Percentiles rank a stretch among this genome's conserved stretches.
These are phyloP conservation scores for Venustampulla echinocandica DNA, from an alignment of 495 filamentous ascomycete genomes.

Conservation along the genomic window DNA sequence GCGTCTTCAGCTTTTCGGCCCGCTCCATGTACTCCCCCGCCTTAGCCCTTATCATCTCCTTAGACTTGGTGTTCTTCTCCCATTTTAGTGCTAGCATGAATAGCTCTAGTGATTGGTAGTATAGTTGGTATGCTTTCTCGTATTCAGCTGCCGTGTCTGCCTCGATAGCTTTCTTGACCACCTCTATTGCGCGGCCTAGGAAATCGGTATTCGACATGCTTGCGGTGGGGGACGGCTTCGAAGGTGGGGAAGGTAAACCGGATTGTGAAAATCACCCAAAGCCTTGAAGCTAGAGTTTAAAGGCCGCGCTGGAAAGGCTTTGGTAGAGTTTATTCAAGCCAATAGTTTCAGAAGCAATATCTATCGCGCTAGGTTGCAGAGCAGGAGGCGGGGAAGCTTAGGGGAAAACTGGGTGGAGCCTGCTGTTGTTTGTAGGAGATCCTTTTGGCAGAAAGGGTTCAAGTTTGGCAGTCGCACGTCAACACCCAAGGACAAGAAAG, in stretches of 20 bases:
- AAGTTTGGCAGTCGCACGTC: too few relatives aligned
- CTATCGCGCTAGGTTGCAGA: too few relatives aligned
- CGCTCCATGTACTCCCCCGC: slow-evolving; percentile 95
- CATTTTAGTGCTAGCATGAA: slow-evolving; percentile 97
- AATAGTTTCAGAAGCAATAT: too few relatives aligned
- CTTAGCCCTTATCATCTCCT: slow-evolving; percentile 93
- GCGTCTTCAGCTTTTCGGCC: slow-evolving; percentile 91
- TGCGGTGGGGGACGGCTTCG: slow-evolving; percentile 21
- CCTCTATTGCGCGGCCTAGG: slow-evolving; percentile 86
- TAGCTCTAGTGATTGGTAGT: slow-evolving; percentile 87
- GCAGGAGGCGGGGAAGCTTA: too few relatives aligned
- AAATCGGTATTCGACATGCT: slow-evolving; percentile 96
- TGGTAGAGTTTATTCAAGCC: too few relatives aligned
- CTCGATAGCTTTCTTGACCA: slow-evolving; percentile 95
- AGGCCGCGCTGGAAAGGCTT: too few relatives aligned
- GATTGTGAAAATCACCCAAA: neutral
- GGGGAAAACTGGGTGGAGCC: too few relatives aligned
- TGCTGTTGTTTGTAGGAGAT: too few relatives aligned
- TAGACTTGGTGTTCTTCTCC: slow-evolving; percentile 94
- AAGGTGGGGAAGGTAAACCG: slow-evolving; percentile 8
- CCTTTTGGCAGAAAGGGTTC: too few relatives aligned
- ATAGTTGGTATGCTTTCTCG: slow-evolving; percentile 88
- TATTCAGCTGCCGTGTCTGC: slow-evolving; percentile 92
- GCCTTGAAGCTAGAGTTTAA: neutral
- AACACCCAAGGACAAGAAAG: too few relatives aligned